Evolutionary conservation across 1,284 basidiomycete species (phyloP), one percentile per base, ranked within the genome.

Genomic region (Cryptococcus sp.): DNA sequence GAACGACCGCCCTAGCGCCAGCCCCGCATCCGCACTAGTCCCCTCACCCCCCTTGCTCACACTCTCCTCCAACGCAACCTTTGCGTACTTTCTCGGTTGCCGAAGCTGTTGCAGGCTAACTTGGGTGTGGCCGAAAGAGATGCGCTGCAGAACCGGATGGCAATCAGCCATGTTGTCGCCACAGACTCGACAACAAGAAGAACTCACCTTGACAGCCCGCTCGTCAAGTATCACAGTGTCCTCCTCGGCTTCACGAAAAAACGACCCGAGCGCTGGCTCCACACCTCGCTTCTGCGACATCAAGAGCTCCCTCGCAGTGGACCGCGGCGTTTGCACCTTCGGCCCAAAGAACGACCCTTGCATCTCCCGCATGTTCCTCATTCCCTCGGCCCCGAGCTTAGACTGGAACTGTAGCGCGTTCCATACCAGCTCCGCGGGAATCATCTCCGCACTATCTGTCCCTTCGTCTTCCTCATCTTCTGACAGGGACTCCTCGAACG

Each of bases 341-440:
- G 56, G 80, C 36, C 70, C 69, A 59, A 95, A 96, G 55, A 94
- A 79, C 23, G 88, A 87, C 0, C 87, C 84, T 70, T 95, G 92
- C 92, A 95, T 95, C 55, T 92, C 88, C 66, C 90, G 87, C 79
- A 94, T 83, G 73, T 87, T 88, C 72, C 87, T 87, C 44, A 86
- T 81, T 12, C 71, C 71, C 70, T 93, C 88, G 13, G 90, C 78
- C 5, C 87, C 87, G 37, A 88, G 75, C 52, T 65, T 66, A 28
- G 28, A 23, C 53, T 71, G 64, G 46, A 70, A 53, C 28, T n/a
- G n/a, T 18, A 64, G 66, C 39, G 59, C 46, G 37, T 68, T 66
- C 61, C 64, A 63, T 3, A 51, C 55, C 15, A 55, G 54, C 50
- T 56, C 35, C 12, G 33, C 8, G 21, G 42, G 52, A 13, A 21